Conservation (phyloP, 2,329 filamentous ascomycete genomes). For the Mycosphaerella sp. region DNA sequence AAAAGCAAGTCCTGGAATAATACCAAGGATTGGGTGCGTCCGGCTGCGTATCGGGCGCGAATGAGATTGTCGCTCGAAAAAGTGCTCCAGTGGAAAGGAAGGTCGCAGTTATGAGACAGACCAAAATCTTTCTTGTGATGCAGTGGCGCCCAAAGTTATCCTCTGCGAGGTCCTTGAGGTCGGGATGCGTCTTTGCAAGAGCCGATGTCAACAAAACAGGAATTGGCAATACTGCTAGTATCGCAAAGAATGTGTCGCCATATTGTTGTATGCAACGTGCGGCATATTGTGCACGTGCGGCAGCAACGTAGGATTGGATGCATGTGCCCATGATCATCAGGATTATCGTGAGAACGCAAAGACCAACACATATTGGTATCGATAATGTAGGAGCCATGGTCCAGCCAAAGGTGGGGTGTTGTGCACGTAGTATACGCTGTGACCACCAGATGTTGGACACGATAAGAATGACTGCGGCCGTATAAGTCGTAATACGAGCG, state of each 20-base stretch:
- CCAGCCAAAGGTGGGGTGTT: slow-evolving; percentile 68
- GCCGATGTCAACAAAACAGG: slow-evolving; percentile 47
- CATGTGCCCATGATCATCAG: slow-evolving; percentile 61
- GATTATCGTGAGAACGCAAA: slow-evolving; percentile 54
- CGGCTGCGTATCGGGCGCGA: slow-evolving; percentile 34
- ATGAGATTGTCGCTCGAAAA: slow-evolving; percentile 59
- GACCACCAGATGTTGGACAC: slow-evolving; percentile 71
- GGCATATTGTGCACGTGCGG: slow-evolving; percentile 41
- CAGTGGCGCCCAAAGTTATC: slow-evolving; percentile 57
- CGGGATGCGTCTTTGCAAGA: slow-evolving; percentile 36
- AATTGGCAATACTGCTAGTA: slow-evolving; percentile 62
- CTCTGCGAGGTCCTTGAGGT: slow-evolving; percentile 28
- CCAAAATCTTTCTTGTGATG: slow-evolving; percentile 58
- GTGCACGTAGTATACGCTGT: slow-evolving; percentile 66
- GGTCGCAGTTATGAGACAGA: slow-evolving; percentile 54
- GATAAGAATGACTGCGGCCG: slow-evolving; percentile 69
- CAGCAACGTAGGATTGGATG: slow-evolving; percentile 61
- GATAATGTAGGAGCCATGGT: slow-evolving; percentile 44
- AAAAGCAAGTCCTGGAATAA: slow-evolving; percentile 66
- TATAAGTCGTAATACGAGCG: slow-evolving; percentile 63
- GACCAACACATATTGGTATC: slow-evolving; percentile 54
- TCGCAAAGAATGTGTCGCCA: slow-evolving; percentile 54
- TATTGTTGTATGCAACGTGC: slow-evolving; percentile 61
- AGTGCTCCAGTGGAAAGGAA: slow-evolving; percentile 62
- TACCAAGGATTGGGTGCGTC: slow-evolving; percentile 59